Base-by-base conservation (phyloP, 148 eudicot species). In the Vaccinium darrowii region DNA sequence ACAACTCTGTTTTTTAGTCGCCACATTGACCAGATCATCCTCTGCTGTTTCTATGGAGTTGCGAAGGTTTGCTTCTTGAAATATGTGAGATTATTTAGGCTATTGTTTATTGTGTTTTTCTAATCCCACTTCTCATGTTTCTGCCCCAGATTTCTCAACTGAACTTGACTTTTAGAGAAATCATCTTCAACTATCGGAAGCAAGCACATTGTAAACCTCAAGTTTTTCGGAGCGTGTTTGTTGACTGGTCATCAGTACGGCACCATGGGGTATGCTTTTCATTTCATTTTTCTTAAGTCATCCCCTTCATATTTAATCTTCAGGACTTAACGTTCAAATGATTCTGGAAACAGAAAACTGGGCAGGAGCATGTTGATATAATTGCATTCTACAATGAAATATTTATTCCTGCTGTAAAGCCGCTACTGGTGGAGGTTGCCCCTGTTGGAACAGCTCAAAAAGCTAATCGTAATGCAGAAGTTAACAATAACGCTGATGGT, bases 21-120 rank as follows among this genome's bases (percentile, higher is more conserved):
- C 81, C 98, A 97, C 83, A 93, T 95, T 78, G 99, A 97, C 87
- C 99, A 97, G 89, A 91, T 97, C 84, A 92, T 97, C 87, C 92
- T 97, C 54, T 95, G 99, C 84, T 92, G 93, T 89, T 90, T 97
- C 49, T 97, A 97, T 86, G 98, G 98, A 86, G 95, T 97, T 89
- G 99, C 99, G 47, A 97, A 94, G 97, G 99, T 97, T 84, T 80
- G 90, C 86, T 79, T n/a, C 56, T 43, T 60, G 72, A 63, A 27
- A 39, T 30, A 36, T 73, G 19, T 71, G 86, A 85, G 16, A 27
- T 3, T 47, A 51, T 67, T 49, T 51, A 57, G 78, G 25, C 12
- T 47, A 53, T n/a, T 49, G 65, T 8, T 76, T 47, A 15, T 58
- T 77, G 7, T 16, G 50, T 4, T 75, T 50, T 49, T 33, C 9